Evolutionary conservation across 1,284 basidiomycete genomes (phyloP).

Genomic region (Filobasidium uniguttulatum): DNA sequence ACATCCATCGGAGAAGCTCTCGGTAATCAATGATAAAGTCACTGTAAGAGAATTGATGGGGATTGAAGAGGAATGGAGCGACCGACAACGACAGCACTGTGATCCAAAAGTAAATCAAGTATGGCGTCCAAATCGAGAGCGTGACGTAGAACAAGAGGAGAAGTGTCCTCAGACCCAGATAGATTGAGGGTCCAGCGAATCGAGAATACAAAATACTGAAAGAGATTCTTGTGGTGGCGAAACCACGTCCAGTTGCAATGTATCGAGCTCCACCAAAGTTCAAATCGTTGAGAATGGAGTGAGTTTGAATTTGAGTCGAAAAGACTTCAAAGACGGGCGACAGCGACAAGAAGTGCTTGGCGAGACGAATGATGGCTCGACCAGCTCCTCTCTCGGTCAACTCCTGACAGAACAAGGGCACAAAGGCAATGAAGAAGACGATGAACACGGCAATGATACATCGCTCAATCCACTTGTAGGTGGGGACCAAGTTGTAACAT

Average conservation of each 20-base stretch:
- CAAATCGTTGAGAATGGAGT: constrained; percentile 86
- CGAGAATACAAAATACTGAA: constrained; percentile 90
- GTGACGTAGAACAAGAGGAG: constrained; percentile 84
- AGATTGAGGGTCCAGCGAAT: constrained; percentile 91
- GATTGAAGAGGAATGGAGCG: constrained; percentile 91
- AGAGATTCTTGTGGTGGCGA: constrained; percentile 81
- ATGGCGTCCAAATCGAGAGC: constrained; percentile 72
- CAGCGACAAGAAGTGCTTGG: constrained; percentile 79
- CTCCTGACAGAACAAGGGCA: constrained; percentile 89
- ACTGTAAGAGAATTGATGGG: constrained; percentile 86
- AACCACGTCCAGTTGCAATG: constrained; percentile 97
- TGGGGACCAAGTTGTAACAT: constrained; percentile 79
- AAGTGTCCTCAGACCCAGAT: constrained; percentile 80
- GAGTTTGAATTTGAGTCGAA: constrained; percentile 88
- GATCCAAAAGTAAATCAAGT: constrained; percentile 91
- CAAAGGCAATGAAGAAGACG: constrained; percentile 88
- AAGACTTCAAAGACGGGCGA: constrained; percentile 95
- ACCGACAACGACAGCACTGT: constrained; percentile 74
- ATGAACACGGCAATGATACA: constrained; percentile 93
- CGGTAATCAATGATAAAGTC: constrained; percentile 95
- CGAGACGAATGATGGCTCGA: constrained; percentile 72
- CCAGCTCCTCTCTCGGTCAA: constrained; percentile 81
- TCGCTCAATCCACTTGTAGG: constrained; percentile 82
- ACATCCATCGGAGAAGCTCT: constrained; percentile 96
- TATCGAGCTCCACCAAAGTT: constrained; percentile 92